phyloP scores from a whole-genome alignment of 2,329 filamentous ascomycete species.

The Phialophora macrospora region DNA sequence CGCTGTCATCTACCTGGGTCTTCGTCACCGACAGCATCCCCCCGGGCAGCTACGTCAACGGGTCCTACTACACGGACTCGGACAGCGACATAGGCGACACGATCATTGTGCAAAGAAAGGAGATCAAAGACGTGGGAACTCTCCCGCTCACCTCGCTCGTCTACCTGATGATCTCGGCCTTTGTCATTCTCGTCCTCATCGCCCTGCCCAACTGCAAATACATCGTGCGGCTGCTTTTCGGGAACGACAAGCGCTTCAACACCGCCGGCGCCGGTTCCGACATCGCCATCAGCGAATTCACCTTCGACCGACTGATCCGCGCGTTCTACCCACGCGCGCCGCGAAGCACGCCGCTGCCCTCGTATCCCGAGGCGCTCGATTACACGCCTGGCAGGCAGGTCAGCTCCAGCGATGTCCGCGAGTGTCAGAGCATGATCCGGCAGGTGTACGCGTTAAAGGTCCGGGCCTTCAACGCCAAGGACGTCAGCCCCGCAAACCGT shows the following conservation, averaged over 20 bases:
- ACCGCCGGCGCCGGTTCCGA: background rate
- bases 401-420: background rate
- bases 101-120: background rate
- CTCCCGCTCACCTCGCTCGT: background rate
- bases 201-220: background rate
- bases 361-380: background rate
- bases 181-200: background rate
- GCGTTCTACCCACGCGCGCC: background rate
- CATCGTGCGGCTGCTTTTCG: background rate
- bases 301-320: background rate
- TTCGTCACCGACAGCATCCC: conserved; percentile 2
- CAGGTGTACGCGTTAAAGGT: background rate
- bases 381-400: background rate
- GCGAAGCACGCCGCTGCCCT: background rate
- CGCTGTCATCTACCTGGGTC: background rate
- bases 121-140: background rate
- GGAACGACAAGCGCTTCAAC: background rate
- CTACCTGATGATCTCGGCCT: background rate
- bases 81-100: background rate
- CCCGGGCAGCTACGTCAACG: background rate
- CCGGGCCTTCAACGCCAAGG: background rate
- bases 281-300: background rate
- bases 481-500: background rate
- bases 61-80: background rate
- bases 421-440: conserved; percentile 1